Evolutionary conservation across 2,329 filamentous ascomycete genomes (phyloP).

Genomic region (Scedosporium minutisporum): DNA sequence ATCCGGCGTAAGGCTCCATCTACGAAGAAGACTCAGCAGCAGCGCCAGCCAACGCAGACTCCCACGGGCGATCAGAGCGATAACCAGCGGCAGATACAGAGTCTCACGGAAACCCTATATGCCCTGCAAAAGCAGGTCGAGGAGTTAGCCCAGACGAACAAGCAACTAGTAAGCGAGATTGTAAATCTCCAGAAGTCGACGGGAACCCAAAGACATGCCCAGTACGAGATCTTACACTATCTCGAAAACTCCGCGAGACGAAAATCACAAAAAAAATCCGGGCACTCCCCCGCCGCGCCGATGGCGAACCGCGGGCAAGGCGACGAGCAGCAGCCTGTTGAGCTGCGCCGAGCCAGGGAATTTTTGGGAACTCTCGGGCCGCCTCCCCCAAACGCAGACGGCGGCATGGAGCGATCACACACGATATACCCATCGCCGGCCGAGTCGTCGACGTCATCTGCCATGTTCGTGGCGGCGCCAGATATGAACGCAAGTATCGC

Average conservation of each 20-base stretch:
- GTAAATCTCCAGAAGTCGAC: slow-evolving; percentile 51
- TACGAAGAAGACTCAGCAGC: slow-evolving; percentile 80
- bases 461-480: slow-evolving; percentile 47
- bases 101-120: slow-evolving; percentile 43
- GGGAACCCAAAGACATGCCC: slow-evolving; percentile 46
- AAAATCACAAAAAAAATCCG: not conserved
- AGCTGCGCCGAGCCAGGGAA: slow-evolving; percentile 44
- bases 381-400: not conserved
- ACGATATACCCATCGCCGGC: slow-evolving; percentile 4
- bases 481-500: slow-evolving; percentile 24
- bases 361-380: slow-evolving; percentile 24
- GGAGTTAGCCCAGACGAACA: slow-evolving; percentile 59
- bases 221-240: slow-evolving; percentile 47
- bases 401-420: not conserved
- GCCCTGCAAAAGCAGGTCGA: slow-evolving; percentile 75
- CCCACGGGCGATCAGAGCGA: slow-evolving; percentile 6
- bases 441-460: slow-evolving; percentile 18
- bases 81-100: slow-evolving; percentile 9
- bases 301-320: not conserved
- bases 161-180: slow-evolving; percentile 52
- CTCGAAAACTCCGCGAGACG: slow-evolving; percentile 18
- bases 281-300: not conserved
- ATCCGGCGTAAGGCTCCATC: slow-evolving; percentile 93
- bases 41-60: slow-evolving; percentile 33
- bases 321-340: not conserved